These are phyloP conservation scores for Stromatinia cepivora DNA, from an alignment of 2,329 filamentous ascomycete species.

Conservation along the genomic window DNA sequence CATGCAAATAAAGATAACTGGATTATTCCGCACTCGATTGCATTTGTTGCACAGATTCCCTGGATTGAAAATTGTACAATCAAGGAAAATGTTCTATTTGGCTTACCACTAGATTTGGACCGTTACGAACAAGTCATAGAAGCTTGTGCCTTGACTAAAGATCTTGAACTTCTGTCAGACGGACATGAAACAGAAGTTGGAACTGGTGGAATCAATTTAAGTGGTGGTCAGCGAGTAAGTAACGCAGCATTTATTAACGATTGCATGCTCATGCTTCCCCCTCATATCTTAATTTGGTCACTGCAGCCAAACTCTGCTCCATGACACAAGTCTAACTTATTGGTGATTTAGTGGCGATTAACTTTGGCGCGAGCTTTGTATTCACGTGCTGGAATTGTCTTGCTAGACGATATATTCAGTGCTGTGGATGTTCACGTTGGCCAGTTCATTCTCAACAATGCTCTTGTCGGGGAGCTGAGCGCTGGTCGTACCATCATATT, in stretches of 20 bases:
- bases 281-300: not conserved
- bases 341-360: conserved; percentile 58
- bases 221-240: conserved; percentile 62
- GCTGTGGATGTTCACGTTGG: conserved; percentile 79
- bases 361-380: conserved; percentile 77
- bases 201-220: conserved; percentile 78
- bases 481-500: conserved; percentile 70
- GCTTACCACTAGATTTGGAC: conserved; percentile 63
- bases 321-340: conserved; percentile 44
- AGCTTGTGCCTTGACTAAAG: conserved; percentile 71
- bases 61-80: conserved; percentile 83
- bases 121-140: conserved; percentile 68
- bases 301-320: not conserved
- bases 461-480: conserved; percentile 67
- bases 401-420: conserved; percentile 83
- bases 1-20: conserved; percentile 62
- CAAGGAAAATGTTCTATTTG: conserved; percentile 74
- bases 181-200: conserved; percentile 79
- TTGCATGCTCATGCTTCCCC: not conserved
- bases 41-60: conserved; percentile 75
- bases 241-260: not conserved
- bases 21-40: conserved; percentile 66
- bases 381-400: conserved; percentile 69
- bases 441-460: conserved; percentile 73
- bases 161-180: conserved; percentile 70